Conservation (phyloP, 2,329 filamentous ascomycete genomes). For the Neofusicoccum umdonicola region DNA sequence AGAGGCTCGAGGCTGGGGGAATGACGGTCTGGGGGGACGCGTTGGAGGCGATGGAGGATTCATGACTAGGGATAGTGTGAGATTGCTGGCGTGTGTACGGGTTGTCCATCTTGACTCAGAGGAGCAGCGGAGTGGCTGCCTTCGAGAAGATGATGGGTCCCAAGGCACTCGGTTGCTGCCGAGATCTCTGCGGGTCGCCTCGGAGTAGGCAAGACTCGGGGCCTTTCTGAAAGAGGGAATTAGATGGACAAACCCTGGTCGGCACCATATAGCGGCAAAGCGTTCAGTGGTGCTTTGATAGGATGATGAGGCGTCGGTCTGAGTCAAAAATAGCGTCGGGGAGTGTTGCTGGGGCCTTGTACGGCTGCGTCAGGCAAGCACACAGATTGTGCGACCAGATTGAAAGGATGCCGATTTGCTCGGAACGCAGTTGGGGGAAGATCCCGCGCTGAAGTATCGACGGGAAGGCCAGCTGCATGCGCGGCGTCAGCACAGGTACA, state of each 20-base stretch:
- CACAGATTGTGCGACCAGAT: conserved; percentile 12
- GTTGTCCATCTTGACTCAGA: conserved; percentile 22
- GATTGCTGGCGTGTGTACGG: conserved; percentile 21
- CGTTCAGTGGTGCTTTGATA: conserved; percentile 2
- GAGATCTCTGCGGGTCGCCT: conserved; percentile 22
- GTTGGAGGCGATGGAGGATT: conserved; percentile 32
- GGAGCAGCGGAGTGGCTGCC: conserved; percentile 1
- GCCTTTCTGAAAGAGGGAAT: conserved; percentile 15
- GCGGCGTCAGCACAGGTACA: conserved; percentile 15
- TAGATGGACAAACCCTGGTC: conserved; percentile 16
- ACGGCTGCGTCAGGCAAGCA: conserved; percentile 7
- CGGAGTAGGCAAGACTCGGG: conserved; percentile 5
- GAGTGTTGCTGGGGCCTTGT: not conserved
- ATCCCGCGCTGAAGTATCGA: conserved; percentile 12
- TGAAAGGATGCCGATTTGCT: conserved; percentile 16
- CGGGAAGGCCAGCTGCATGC: conserved; percentile 15
- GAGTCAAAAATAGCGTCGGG: conserved; percentile 16
- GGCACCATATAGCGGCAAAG: conserved; percentile 2
- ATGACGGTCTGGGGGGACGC: conserved; percentile 34
- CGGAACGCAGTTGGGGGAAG: conserved; percentile 7
- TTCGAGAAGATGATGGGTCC: conserved; percentile 26
- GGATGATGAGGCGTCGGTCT: not conserved
- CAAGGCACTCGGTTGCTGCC: conserved; percentile 34
- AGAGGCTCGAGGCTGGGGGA: conserved; percentile 32
- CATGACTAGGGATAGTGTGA: conserved; percentile 25